Base-by-base conservation (phyloP, 352 stramenopile genomes). In the Phytophthora tubulina region DNA sequence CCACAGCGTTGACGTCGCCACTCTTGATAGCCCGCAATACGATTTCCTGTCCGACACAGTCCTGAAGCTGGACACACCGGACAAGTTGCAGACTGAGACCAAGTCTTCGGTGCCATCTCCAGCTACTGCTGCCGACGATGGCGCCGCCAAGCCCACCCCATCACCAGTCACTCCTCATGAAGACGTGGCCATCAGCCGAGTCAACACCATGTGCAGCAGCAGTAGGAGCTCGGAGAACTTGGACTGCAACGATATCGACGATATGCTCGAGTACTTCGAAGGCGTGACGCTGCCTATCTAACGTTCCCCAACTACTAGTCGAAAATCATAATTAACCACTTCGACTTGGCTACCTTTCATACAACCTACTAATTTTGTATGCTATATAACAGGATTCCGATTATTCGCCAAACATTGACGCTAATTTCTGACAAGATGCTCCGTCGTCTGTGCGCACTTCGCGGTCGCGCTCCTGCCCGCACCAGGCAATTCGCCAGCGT, bases 241-340 rank as follows among this genome's bases (percentile, higher is more conserved):
- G 3, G 73, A 84, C 51, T 81, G 51, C 36, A 63, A 57, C 53
- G 80, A 89, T 45, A 90, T 93, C 42, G 86, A 92, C 76, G 83
- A 90, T 45, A 82, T 94, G 76, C 75, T 91, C 48, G 86, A 92
- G 63, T 94, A 90, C 73, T 92, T 92, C 72, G 81, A 92, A 66
- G 75, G 74, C 55, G 75, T 94, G 15, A 85, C 75, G 1, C 58
- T 93, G 36, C 81, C 82, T n/a, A 80, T 92, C 44, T 90, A 78
- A 80, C 17, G 4, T 27, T 35, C 2, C 50, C 45, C 42, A 66
- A 48, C 49, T 42, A 56, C 5, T 54, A 52, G 39, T 7, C 27
- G 3, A 21, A 67, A 60, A 49, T 61, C 5, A 59, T 41, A 56
- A 38, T 21, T 15, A 27, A 27, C 38, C 10, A 50, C 33, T 42